Evolutionary conservation across 2,329 filamentous ascomycete genomes (phyloP).

Genomic region (Epichloe typhina): DNA sequence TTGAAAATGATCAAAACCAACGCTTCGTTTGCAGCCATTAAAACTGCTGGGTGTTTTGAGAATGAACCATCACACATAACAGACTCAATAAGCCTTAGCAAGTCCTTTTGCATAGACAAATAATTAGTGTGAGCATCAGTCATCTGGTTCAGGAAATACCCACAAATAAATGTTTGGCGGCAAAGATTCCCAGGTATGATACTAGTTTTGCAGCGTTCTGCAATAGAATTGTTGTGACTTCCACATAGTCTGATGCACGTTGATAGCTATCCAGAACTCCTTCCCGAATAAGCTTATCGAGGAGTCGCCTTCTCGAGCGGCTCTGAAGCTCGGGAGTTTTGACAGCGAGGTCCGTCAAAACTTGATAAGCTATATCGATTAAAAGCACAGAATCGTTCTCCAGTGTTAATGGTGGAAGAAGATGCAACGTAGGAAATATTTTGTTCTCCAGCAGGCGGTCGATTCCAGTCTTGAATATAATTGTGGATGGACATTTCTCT

Average conservation of each 20-base stretch:
- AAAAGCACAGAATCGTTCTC: constrained; percentile 55
- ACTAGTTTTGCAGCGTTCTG: constrained; percentile 35
- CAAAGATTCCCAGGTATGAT: constrained; percentile 43
- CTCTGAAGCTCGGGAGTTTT: constrained; percentile 13
- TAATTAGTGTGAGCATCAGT: background rate
- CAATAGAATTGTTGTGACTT: constrained; percentile 44
- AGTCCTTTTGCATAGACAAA: constrained; percentile 28
- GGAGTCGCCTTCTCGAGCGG: constrained; percentile 21
- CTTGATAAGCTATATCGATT: constrained; percentile 51
- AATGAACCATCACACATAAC: constrained; percentile 59
- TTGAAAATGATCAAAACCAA: constrained; percentile 45
- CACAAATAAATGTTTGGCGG: constrained; percentile 56
- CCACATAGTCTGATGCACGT: constrained; percentile 45
- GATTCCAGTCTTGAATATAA: constrained; percentile 51
- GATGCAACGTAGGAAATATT: constrained; percentile 58
- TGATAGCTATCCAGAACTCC: constrained; percentile 41
- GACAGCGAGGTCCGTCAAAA: constrained; percentile 45
- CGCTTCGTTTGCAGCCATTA: constrained; percentile 38
- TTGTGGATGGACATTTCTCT: constrained; percentile 32
- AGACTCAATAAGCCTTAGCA: constrained; percentile 53
- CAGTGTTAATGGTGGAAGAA: constrained; percentile 64
- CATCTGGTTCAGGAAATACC: constrained; percentile 5
- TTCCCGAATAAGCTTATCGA: constrained; percentile 43
- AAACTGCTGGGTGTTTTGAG: constrained; percentile 35
- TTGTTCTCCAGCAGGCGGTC: constrained; percentile 55